Evolutionary conservation across 2,329 filamentous ascomycete species (phyloP), one percentile per base, ranked within the genome.

Genomic region (Phaeosphaeria sp.): DNA sequence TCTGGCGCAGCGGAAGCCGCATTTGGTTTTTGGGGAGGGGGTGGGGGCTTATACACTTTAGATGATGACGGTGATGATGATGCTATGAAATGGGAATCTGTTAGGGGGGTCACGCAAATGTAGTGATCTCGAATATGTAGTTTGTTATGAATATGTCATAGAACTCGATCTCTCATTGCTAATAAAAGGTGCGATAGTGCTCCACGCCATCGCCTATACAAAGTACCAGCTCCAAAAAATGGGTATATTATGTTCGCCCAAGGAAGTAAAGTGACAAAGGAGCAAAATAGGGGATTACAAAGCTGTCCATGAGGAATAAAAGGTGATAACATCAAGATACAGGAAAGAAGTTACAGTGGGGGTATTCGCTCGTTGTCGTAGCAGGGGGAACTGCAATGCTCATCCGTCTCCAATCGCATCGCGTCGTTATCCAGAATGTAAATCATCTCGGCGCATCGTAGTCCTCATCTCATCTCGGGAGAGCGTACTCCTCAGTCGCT

Each of bases 1-100:
- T 80, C 75, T 99, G 51, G 95, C 93, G 1, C 89, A 90, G 77
- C 83, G 94, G 74, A 97, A 96, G 77, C 95, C 95, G 3, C 87
- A 96, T 77, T 76, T 98, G 67, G 84, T 98, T 40, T 97, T 97
- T 75, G 89, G 87, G 15, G 78, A 86, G 48, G 87, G 86, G 0
- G 83, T 82, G 3, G 78, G 83, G 61, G 49, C 72, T 18, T 76
- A 71, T 50, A 58, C 59, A 3, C 56, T 74, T 48, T 63, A 30
- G 48, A 27, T 15, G 33, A 42, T 42, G 11, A 36, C 15, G n/a
- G n/a, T n/a, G n/a, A n/a, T n/a, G n/a, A n/a, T n/a, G 11, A 25
- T 47, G 25, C n/a, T 6, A 11, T 9, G 30, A 39, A 6, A 6
- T 46, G 13, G 47, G 6, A 27, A 21, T n/a, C 3, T n/a, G n/a